Conservation (phyloP, 192 early-diverging fungal species). For the Coemansia umbellata region DNA sequence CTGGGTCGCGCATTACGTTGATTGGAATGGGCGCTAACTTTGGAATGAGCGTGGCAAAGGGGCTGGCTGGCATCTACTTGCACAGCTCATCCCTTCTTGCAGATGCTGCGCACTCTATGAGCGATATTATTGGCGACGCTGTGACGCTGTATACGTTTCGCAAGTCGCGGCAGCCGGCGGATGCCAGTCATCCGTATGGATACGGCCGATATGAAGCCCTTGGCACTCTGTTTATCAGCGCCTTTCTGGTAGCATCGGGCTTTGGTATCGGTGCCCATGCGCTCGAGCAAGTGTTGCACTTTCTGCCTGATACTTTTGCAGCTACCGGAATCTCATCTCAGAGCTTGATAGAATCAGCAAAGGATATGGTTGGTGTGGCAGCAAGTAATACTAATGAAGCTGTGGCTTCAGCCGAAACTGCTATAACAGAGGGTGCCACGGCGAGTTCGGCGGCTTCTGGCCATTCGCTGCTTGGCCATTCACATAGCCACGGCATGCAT, state of each 20-base stretch:
- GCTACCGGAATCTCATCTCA: conserved; percentile 9
- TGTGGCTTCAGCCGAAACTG: neutral
- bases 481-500: conserved; percentile 24
- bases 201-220: conserved; percentile 65
- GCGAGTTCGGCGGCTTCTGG: conserved; percentile 13
- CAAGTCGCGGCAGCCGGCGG: conserved; percentile 60
- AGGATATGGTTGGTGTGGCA: conserved; percentile 3
- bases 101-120: conserved; percentile 76
- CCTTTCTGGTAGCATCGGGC: conserved; percentile 63
- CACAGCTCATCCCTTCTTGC: conserved; percentile 77
- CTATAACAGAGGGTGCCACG: neutral
- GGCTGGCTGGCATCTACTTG: conserved; percentile 61
- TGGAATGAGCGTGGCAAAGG: conserved; percentile 59
- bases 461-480: conserved; percentile 22
- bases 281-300: conserved; percentile 52
- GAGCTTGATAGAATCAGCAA: conserved; percentile 9
- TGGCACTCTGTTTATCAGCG: conserved; percentile 62
- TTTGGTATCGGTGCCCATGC: conserved; percentile 66
- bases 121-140: conserved; percentile 70
- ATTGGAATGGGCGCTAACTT: conserved; percentile 65
- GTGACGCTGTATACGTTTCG: conserved; percentile 77
- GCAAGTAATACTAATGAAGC: conserved; percentile 3
- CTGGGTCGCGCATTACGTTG: conserved; percentile 64
- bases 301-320: conserved; percentile 16
- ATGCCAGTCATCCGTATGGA: conserved; percentile 65